Evolutionary conservation across 345 rosid species (phyloP).

Genomic region (Balakata baccata): DNA sequence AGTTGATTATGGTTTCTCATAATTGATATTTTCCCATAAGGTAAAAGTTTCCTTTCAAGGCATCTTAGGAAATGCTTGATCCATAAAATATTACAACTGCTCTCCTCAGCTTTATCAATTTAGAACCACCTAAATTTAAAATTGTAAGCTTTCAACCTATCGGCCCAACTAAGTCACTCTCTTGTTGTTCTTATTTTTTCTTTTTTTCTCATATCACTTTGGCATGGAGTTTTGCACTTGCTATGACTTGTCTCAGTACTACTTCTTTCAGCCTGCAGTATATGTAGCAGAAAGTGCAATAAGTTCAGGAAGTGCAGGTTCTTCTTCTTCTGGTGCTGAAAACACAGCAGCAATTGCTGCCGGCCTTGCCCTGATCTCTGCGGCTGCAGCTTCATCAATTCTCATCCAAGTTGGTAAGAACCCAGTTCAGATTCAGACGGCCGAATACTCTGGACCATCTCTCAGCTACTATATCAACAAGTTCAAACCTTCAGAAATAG

Average conservation of each 20-base stretch:
- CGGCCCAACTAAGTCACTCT: no score
- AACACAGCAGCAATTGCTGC: constrained; percentile 62
- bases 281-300: constrained; percentile 86
- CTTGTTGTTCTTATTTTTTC: background rate
- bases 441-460: constrained; percentile 68
- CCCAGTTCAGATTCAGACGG: constrained; percentile 41
- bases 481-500: constrained; percentile 60
- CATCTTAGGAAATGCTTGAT: background rate
- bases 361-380: constrained; percentile 55
- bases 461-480: constrained; percentile 88
- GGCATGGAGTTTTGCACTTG: background rate
- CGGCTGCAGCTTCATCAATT: constrained; percentile 68
- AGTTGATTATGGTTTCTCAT: background rate
- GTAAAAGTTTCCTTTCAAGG: background rate
- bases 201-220: background rate
- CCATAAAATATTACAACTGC: background rate
- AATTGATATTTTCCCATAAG: background rate
- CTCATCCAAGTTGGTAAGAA: constrained; percentile 69
- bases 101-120: background rate
- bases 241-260: background rate
- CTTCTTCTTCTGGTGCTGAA: constrained; percentile 77
- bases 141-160: no score
- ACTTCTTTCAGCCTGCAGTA: constrained; percentile 63
- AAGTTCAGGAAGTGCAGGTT: constrained; percentile 86
- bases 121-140: background rate